phyloP scores from a whole-genome alignment of 768 basidiomycete species.

The Mycena chlorophos region DNA sequence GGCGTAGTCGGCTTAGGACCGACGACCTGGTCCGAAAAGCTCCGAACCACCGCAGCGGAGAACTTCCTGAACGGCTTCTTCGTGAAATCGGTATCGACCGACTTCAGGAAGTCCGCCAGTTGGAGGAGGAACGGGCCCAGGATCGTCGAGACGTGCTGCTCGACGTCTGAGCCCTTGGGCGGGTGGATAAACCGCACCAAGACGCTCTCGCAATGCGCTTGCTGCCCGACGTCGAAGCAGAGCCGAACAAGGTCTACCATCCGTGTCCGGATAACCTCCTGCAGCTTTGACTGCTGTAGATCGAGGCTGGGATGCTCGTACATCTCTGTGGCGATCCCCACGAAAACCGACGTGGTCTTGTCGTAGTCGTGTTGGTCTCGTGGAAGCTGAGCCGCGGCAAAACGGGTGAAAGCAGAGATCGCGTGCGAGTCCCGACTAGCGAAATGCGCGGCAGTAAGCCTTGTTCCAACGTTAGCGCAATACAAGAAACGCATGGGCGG shows the following conservation, averaged over 20 bases:
- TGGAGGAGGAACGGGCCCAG: conserved; percentile 18
- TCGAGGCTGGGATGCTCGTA: not conserved
- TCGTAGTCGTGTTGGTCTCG: not conserved
- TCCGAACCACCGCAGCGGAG: conserved; percentile 15
- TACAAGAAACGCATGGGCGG: not conserved
- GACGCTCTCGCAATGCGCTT: conserved; percentile 5
- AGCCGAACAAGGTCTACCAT: conserved; percentile 15
- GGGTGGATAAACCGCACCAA: conserved; percentile 11
- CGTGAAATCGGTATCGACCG: conserved; percentile 1
- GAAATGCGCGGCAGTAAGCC: not conserved
- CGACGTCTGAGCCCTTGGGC: conserved; percentile 1
- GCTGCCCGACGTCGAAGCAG: conserved; percentile 17
- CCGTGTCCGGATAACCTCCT: no score
- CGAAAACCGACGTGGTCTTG: not conserved
- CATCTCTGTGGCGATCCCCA: not conserved
- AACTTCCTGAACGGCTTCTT: conserved; percentile 15
- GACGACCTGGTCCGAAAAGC: conserved; percentile 16
- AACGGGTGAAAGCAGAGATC: not conserved
- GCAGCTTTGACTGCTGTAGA: no score
- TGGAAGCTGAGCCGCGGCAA: not conserved
- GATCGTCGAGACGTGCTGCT: conserved; percentile 9
- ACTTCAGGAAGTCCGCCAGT: conserved; percentile 8
- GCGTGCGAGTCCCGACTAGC: not conserved
- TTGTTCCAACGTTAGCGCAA: no score
- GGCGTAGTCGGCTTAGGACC: conserved; percentile 11